These are phyloP conservation scores for Pseudopithomyces maydicus DNA, from an alignment of 2,329 filamentous ascomycete genomes.

Conservation along the genomic window DNA sequence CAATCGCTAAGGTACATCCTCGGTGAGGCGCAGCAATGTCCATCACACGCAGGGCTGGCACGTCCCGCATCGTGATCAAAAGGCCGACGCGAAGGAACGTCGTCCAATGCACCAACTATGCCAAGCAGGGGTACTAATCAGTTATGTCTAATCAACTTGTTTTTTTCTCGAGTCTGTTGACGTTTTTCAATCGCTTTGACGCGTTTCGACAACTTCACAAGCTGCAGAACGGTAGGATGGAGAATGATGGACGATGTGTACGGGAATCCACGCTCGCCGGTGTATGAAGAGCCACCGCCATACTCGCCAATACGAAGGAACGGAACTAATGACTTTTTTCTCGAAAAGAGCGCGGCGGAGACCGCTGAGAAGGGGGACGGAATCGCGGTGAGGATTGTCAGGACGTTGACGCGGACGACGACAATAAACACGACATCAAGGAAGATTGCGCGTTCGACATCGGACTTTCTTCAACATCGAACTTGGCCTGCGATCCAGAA, in stretches of 20 bases:
- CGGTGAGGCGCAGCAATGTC: slow-evolving; percentile 5
- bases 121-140: not conserved
- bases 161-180: not conserved
- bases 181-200: not conserved
- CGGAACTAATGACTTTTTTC: not conserved
- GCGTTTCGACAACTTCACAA: not conserved
- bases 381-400: not conserved
- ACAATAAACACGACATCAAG: not conserved
- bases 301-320: slow-evolving; percentile 2
- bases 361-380: not conserved
- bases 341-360: not conserved
- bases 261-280: not conserved
- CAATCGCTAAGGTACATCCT: not conserved
- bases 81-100: not conserved
- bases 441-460: not conserved
- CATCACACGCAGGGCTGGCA: not conserved
- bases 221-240: not conserved
- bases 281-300: not conserved
- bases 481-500: not conserved
- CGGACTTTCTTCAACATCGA: not conserved
- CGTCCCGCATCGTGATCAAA: not conserved
- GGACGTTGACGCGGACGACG: not conserved
- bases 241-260: not conserved
- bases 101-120: not conserved
- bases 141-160: not conserved